Percentiles rank a stretch among this genome's conserved stretches.
These are phyloP conservation scores for Diophrys appendiculata DNA, from an alignment of 73 alveolate species.

Conservation along the genomic window DNA sequence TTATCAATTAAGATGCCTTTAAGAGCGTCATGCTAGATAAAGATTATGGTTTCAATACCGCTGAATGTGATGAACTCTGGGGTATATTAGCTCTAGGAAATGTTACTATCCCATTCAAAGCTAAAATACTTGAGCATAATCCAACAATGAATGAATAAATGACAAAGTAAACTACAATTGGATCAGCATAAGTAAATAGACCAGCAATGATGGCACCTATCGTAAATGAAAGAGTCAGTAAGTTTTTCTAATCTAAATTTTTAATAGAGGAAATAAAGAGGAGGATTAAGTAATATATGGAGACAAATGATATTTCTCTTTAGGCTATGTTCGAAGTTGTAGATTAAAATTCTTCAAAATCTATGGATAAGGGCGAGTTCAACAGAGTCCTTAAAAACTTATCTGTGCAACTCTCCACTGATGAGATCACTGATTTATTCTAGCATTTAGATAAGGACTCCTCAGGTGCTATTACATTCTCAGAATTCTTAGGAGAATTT, in stretches of 20 bases:
- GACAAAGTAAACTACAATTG: background rate
- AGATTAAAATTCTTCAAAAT: slow-evolving; percentile 3
- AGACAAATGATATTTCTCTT: slow-evolving; percentile 1
- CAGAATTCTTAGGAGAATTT: slow-evolving; percentile 38
- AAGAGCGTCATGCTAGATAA: slow-evolving; percentile 20
- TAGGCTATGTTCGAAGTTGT: slow-evolving; percentile 1
- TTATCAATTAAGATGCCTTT: slow-evolving; percentile 48
- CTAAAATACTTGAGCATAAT: background rate
- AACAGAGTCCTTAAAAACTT: slow-evolving; percentile 7
- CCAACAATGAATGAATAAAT: background rate
- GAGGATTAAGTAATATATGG: slow-evolving; percentile 1
- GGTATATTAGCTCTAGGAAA: slow-evolving; percentile 13
- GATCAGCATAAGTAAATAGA: background rate
- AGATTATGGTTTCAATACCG: slow-evolving; percentile 22
- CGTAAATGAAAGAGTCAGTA: background rate
- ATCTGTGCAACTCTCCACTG: slow-evolving; percentile 9
- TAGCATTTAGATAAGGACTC: slow-evolving; percentile 20
- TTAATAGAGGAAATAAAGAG: background rate
- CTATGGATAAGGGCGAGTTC: slow-evolving; percentile 32
- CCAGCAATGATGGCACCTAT: background rate
- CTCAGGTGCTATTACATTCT: slow-evolving; percentile 29
- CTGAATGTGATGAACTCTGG: slow-evolving; percentile 33
- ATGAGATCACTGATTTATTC: slow-evolving; percentile 35
- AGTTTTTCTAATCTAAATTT: background rate
- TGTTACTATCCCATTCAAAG: background rate